Evolutionary conservation across 2,329 filamentous ascomycete species (phyloP), one percentile per base, ranked within the genome.

Genomic region (Paecilomyces variotii): DNA sequence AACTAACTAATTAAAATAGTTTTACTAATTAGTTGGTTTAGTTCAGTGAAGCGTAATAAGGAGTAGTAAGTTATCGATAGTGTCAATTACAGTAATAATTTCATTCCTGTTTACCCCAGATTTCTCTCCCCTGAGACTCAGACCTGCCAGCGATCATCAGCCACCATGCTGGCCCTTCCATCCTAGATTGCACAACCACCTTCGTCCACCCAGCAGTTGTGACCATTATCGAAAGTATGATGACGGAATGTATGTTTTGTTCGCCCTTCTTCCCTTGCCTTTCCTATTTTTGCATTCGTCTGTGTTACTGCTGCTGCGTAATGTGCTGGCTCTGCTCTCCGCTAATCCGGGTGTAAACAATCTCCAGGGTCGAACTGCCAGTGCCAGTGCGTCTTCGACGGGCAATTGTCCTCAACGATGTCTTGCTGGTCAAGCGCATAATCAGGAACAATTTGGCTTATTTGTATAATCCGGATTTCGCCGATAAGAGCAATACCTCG

Each of bases 401-500:
- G 66, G 91, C 91, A 61, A 93, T 96, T 72, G 82, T 87, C 70
- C 82, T 85, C 68, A 86, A 89, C 72, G 88, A 93, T 71, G 75
- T 83, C 73, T 78, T 85, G 58, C 87, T 96, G 63, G 87, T 91
- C 65, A 78, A 82, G 65, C 88, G 91, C 70, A 91, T 96, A 70
- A 80, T 95, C 64, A 83, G 81, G 63, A 86, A 86, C 60, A 86
- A 93, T 68, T 88, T 88, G 0, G 70, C 77, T 19, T 83, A 88
- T 62, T 79, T 96, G 28, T 87, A 87, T 68, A 96, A 96, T 69
- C 90, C 91, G 2, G 90, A 96, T 73, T 83, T 84, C 65, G 83
- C 85, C 3, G 81, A 86, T 61, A 86, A 90, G 64, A 89, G 88
- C 72, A 94, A 95, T 76, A 93, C 90, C 2, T 91, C 86, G 63